These are phyloP conservation scores for Nakazawaea pomicola DNA, from an alignment of 805 yeast species.

Conservation along the genomic window DNA sequence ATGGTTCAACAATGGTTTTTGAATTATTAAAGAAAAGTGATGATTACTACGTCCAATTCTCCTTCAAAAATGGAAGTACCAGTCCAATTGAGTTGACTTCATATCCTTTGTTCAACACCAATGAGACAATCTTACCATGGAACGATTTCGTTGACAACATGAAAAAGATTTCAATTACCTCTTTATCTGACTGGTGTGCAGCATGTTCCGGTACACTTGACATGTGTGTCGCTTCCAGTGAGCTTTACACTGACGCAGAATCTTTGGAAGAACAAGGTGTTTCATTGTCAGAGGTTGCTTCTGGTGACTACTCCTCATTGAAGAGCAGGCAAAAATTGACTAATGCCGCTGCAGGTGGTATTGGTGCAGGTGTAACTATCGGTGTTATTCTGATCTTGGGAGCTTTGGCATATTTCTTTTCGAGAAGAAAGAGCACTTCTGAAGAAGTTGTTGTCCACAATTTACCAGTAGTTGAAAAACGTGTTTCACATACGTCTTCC, in stretches of 20 bases:
- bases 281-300: slow-evolving; percentile 21
- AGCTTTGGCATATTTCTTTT: slow-evolving; percentile 18
- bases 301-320: slow-evolving; percentile 24
- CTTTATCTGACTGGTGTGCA: slow-evolving; percentile 33
- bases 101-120: slow-evolving; percentile 34
- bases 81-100: slow-evolving; percentile 26
- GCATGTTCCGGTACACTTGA: slow-evolving; percentile 28
- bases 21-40: slow-evolving; percentile 30
- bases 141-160: slow-evolving; percentile 27
- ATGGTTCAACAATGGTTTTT: slow-evolving; percentile 41
- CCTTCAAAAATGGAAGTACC: slow-evolving; percentile 41
- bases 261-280: slow-evolving; percentile 26
- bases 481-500: slow-evolving; percentile 1
- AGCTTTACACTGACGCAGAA: slow-evolving; percentile 26
- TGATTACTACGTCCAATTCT: slow-evolving; percentile 35
- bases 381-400: slow-evolving; percentile 34
- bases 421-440: neutral
- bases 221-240: slow-evolving; percentile 30
- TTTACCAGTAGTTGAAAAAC: slow-evolving; percentile 12
- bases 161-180: slow-evolving; percentile 21
- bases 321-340: slow-evolving; percentile 21
- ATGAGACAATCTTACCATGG: slow-evolving; percentile 29
- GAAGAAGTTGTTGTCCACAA: neutral
- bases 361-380: slow-evolving; percentile 43
- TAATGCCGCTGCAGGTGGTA: slow-evolving; percentile 44